Percentiles rank a stretch among this genome's conserved stretches.
Evolutionary conservation across 179 eudicot species (phyloP).

Genomic region (Camellia oleifera): DNA sequence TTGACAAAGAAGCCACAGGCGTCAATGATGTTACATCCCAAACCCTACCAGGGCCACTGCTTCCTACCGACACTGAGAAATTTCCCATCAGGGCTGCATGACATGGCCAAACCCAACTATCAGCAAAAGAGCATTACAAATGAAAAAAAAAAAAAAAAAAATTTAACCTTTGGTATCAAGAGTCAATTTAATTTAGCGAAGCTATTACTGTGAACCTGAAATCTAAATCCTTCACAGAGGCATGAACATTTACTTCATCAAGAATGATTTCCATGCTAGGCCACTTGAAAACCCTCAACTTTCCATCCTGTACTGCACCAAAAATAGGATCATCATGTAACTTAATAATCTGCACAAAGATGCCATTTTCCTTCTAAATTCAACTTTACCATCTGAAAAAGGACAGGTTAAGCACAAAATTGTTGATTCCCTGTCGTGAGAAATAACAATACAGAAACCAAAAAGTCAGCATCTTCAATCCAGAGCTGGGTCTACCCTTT

Average conservation of each 20-base stretch:
- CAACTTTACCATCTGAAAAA: neutral
- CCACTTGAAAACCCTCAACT: constrained; percentile 92
- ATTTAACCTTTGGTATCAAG: neutral
- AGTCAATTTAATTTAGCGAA: neutral
- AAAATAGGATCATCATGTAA: constrained; percentile 25
- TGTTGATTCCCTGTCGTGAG: neutral
- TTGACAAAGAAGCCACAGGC: constrained; percentile 51
- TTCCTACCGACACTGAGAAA: constrained; percentile 79
- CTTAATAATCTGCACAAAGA: constrained; percentile 18
- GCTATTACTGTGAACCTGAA: constrained; percentile 55
- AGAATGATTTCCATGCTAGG: constrained; percentile 73
- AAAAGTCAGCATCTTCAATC: neutral
- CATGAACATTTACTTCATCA: constrained; percentile 56
- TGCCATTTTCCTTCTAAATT: neutral
- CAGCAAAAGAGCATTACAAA: neutral
- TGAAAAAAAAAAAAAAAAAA: neutral
- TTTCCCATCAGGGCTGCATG: constrained; percentile 83
- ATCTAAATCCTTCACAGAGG: constrained; percentile 76
- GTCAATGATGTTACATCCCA: constrained; percentile 73
- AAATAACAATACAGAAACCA: neutral
- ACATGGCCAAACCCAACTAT: neutral
- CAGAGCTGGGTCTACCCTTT: neutral
- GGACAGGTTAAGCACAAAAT: neutral
- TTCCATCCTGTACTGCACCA: constrained; percentile 95
- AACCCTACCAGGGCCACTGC: constrained; percentile 83